Evolutionary conservation across 2,329 filamentous ascomycete species (phyloP).

Genomic region (Colletotrichum sp.): DNA sequence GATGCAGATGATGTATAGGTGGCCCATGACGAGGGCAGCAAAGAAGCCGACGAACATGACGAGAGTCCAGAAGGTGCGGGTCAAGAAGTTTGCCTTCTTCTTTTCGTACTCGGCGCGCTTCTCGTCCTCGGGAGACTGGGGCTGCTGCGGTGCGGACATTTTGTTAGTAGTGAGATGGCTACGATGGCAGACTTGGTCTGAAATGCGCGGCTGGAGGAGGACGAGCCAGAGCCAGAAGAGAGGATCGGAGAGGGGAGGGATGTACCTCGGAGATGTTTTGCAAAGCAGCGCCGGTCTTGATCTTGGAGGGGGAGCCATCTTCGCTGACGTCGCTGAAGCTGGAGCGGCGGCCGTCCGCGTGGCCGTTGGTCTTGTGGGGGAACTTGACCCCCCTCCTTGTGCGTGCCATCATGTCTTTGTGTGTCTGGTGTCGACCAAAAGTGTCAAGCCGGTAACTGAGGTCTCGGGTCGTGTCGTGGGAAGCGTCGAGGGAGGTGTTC

Average conservation of each 20-base stretch:
- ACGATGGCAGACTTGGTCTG: neutral
- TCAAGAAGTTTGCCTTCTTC: constrained; percentile 98
- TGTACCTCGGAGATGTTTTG: constrained; percentile 43
- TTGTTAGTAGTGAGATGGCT: neutral
- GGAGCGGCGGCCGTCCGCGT: constrained; percentile 63
- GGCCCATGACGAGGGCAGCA: constrained; percentile 88
- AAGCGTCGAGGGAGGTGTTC: neutral
- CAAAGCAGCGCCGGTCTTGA: constrained; percentile 27
- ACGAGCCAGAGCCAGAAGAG: neutral
- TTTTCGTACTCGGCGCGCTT: constrained; percentile 82
- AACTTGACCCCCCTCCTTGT: constrained; percentile 60
- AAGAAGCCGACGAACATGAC: constrained; percentile 98
- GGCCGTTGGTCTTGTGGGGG: constrained; percentile 55
- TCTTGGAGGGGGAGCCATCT: constrained; percentile 45
- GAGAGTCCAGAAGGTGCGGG: constrained; percentile 95
- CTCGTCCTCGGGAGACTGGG: constrained; percentile 41
- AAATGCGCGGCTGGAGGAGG: neutral
- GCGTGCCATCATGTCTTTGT: constrained; percentile 34
- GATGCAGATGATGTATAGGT: constrained; percentile 95
- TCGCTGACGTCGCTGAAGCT: constrained; percentile 77
- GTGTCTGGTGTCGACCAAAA: neutral
- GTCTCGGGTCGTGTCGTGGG: neutral
- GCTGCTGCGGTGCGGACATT: constrained; percentile 39
- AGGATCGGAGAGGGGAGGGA: neutral
- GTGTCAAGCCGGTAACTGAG: neutral